A percentile compares a stretch with the other conserved stretches of the same genome.
Conservation (phyloP, 2,329 filamentous ascomycete genomes). For the Colletotrichum sp. region DNA sequence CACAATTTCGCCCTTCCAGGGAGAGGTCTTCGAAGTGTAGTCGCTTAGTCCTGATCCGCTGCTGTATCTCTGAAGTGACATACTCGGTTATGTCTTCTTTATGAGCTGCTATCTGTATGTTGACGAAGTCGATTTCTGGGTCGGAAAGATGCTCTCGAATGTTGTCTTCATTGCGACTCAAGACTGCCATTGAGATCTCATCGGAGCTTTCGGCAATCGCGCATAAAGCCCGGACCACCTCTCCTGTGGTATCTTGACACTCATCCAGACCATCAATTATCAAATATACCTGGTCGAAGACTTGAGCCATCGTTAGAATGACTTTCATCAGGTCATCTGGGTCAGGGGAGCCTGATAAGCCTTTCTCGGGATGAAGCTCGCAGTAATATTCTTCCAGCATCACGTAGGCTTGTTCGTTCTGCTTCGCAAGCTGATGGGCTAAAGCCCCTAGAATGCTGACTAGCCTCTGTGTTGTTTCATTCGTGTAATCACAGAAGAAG, state of each 20-base stretch:
- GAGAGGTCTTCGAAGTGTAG: background rate
- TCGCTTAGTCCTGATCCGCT: background rate
- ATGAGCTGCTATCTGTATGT: background rate
- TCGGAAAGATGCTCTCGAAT: background rate
- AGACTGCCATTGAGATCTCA: background rate
- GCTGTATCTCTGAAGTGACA: background rate
- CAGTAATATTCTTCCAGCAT: background rate
- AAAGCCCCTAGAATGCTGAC: background rate
- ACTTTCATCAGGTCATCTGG: accelerated
- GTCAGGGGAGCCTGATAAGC: background rate
- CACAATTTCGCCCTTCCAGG: background rate
- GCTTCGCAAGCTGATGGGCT: background rate
- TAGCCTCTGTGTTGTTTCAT: background rate
- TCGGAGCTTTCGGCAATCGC: background rate
- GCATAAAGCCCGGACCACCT: background rate
- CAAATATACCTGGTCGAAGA: background rate
- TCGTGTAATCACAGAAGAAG: conserved; percentile 14
- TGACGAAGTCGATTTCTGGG: background rate
- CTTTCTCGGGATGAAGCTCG: background rate
- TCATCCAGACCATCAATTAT: background rate
- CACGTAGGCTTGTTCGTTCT: background rate
- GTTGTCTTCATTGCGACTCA: background rate
- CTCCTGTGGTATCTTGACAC: background rate
- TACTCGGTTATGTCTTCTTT: background rate
- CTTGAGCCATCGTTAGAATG: accelerated